phyloP scores from a whole-genome alignment of 2,329 filamentous ascomycete species.

The Pseudocercospora eumusae region DNA sequence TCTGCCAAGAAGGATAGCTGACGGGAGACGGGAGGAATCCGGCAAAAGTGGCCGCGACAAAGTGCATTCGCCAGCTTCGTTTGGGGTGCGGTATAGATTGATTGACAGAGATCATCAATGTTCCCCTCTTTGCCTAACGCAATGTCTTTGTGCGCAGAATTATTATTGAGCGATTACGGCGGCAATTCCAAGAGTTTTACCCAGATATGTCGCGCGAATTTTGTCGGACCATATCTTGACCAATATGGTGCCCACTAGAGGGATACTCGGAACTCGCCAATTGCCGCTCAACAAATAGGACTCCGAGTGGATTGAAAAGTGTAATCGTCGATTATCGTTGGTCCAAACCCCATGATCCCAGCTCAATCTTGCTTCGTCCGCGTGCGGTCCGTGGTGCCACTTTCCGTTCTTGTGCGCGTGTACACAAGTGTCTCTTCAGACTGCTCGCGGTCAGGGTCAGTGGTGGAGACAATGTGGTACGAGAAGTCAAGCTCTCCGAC shows the following conservation, averaged over 20 bases:
- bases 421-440: constrained; percentile 33
- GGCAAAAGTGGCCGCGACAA: not conserved
- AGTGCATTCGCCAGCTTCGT: not conserved
- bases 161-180: not conserved
- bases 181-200: not conserved
- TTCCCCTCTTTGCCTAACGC: not conserved
- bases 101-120: constrained; percentile 2
- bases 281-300: not conserved
- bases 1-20: constrained; percentile 13
- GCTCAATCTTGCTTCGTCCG: constrained; percentile 27
- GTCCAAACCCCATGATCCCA: not conserved
- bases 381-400: constrained; percentile 2
- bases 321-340: not conserved
- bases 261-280: not conserved
- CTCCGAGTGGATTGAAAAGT: not conserved
- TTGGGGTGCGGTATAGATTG: not conserved
- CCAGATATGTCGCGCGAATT: not conserved
- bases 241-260: not conserved
- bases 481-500: constrained; percentile 77
- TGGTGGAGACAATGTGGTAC: constrained; percentile 56
- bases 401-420: constrained; percentile 15
- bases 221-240: not conserved
- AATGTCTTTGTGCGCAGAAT: not conserved
- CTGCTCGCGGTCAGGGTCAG: constrained; percentile 26
- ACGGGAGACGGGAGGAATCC: not conserved